Percentiles rank a stretch among this genome's conserved stretches.
Evolutionary conservation across 1,139 yeast genomes (phyloP).

Genomic region (Blastobotrys arbuscula): DNA sequence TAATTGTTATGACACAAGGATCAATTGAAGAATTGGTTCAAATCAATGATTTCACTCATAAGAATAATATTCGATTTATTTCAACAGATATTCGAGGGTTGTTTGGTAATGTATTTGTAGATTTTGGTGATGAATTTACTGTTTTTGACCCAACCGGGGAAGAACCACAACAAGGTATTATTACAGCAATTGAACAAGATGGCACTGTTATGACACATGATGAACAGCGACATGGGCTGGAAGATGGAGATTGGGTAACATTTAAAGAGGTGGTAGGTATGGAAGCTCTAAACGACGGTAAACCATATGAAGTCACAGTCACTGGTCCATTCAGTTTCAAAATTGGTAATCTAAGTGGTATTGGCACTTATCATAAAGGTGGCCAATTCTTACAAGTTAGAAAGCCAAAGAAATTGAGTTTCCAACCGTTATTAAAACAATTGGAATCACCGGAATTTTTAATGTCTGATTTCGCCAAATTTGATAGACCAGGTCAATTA

Average conservation of each 20-base stretch:
- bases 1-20: slow-evolving; percentile 76
- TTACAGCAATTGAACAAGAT: slow-evolving; percentile 78
- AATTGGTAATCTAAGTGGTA: slow-evolving; percentile 47
- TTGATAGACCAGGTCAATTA: slow-evolving; percentile 83
- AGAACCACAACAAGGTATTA: slow-evolving; percentile 81
- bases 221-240: slow-evolving; percentile 87
- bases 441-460: slow-evolving; percentile 71
- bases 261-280: slow-evolving; percentile 82
- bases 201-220: slow-evolving; percentile 92
- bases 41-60: slow-evolving; percentile 72
- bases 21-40: slow-evolving; percentile 68
- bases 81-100: slow-evolving; percentile 80
- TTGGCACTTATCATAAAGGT: slow-evolving; percentile 70
- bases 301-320: slow-evolving; percentile 62
- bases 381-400: slow-evolving; percentile 93
- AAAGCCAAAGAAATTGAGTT: slow-evolving; percentile 61
- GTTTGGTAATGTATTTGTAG: slow-evolving; percentile 85
- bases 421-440: slow-evolving; percentile 60
- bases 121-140: slow-evolving; percentile 75
- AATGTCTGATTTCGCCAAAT: slow-evolving; percentile 85
- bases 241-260: slow-evolving; percentile 86
- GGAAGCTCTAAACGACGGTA: slow-evolving; percentile 58
- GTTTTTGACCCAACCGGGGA: slow-evolving; percentile 87
- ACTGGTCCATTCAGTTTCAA: slow-evolving; percentile 91
- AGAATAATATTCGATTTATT: slow-evolving; percentile 68